A percentile compares a stretch with the other conserved stretches of the same genome.
Conservation (phyloP, 2,329 filamentous ascomycete species). For the Trichoderma hamatum region DNA sequence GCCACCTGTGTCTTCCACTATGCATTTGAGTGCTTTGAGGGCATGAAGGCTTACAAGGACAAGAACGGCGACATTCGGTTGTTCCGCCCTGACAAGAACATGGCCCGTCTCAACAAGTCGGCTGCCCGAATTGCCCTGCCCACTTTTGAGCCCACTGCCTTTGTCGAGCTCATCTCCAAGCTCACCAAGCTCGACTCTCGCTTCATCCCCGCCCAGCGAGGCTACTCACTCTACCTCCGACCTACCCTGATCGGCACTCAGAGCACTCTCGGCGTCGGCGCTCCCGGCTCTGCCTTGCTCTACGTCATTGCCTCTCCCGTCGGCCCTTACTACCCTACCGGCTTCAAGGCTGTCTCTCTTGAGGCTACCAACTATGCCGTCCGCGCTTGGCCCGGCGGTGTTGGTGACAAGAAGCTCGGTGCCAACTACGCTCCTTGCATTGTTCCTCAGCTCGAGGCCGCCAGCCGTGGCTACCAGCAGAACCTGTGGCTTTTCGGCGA, state of each 20-base stretch:
- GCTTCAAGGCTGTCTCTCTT: constrained; percentile 94
- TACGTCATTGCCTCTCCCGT: constrained; percentile 96
- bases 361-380: constrained; percentile 97
- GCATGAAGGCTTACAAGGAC: constrained; percentile 99
- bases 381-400: constrained; percentile 95
- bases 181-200: constrained; percentile 80
- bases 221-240: constrained; percentile 93
- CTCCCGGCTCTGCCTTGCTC: constrained; percentile 88
- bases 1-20: constrained; percentile 98
- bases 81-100: constrained; percentile 95
- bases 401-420: constrained; percentile 97
- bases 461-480: constrained; percentile 91
- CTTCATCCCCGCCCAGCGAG: constrained; percentile 84
- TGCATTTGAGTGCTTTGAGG: constrained; percentile 96
- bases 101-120: constrained; percentile 91
- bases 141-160: constrained; percentile 72
- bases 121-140: constrained; percentile 89
- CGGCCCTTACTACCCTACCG: constrained; percentile 96
- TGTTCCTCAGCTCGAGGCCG: constrained; percentile 90
- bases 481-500: constrained; percentile 97
- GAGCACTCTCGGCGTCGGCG: constrained; percentile 85
- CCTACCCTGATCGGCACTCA: constrained; percentile 98
- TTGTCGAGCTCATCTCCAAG: constrained; percentile 80
- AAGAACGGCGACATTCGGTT: constrained; percentile 75
- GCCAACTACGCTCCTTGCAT: constrained; percentile 99